Evolutionary conservation across 1,139 yeast species (phyloP).

Genomic region (Cylindricascospora bacillispora): DNA sequence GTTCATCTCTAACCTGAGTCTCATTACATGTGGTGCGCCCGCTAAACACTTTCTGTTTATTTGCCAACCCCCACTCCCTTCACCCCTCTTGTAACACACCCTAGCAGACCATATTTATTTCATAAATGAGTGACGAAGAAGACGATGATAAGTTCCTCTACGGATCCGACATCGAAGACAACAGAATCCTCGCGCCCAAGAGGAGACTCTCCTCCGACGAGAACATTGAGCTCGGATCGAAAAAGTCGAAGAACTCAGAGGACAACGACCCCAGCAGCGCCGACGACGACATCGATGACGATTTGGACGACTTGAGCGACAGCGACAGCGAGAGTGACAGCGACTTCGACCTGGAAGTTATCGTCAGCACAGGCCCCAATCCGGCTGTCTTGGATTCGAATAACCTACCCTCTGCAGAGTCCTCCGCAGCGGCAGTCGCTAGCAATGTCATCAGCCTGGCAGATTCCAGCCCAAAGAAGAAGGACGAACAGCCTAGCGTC

Average conservation of each 20-base stretch:
- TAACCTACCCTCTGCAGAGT: not conserved
- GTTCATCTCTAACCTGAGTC: no score
- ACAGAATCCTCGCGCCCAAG: slow-evolving; percentile 21
- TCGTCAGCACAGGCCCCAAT: slow-evolving; percentile 38
- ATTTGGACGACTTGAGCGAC: slow-evolving; percentile 5
- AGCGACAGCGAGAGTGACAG: slow-evolving; percentile 31
- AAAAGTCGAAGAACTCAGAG: slow-evolving; percentile 1
- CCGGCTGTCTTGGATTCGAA: slow-evolving; percentile 24
- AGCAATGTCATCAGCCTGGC: slow-evolving; percentile 1
- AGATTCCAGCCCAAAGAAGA: slow-evolving; percentile 24
- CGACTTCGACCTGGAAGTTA: slow-evolving; percentile 54
- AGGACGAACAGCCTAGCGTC: not conserved
- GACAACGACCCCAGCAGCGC: slow-evolving; percentile 1
- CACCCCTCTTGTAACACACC: no score
- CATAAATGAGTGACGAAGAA: slow-evolving; percentile 32
- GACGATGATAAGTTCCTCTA: slow-evolving; percentile 81
- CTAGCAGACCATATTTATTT: not conserved
- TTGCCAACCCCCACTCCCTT: no score
- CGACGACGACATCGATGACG: not conserved
- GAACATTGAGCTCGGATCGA: slow-evolving; percentile 6
- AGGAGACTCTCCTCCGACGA: slow-evolving; percentile 10
- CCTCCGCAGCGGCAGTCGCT: slow-evolving; percentile 1
- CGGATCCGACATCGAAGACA: slow-evolving; percentile 52
- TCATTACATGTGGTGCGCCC: no score
- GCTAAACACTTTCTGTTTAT: no score